Base-by-base conservation (phyloP, 2,329 filamentous ascomycete species). In the Onygenales sp. region DNA sequence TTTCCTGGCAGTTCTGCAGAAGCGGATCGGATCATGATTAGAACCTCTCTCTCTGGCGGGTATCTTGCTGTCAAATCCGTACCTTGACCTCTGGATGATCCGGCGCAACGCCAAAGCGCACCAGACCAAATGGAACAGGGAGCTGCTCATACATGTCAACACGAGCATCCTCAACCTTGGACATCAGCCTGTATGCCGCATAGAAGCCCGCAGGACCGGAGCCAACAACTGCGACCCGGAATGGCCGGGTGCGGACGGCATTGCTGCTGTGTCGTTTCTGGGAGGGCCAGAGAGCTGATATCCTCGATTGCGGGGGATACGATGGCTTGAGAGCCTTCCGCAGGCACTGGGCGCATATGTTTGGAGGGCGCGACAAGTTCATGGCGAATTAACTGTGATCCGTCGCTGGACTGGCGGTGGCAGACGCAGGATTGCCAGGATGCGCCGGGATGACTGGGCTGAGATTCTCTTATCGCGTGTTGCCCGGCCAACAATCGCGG, bases 41-140 rank as follows among this genome's bases (percentile, higher is more conserved):
- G 11, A 14, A 10, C n/a, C n/a, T 8, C 11, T 8, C 5, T 36
- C 33, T n/a, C 4, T 14, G 14, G n/a, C 14, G 7, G 8, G 7
- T 38, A 27, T 8, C n/a, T 8, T 9, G 6, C 13, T 38, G 32
- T 5, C 21, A 43, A 48, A 17, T 27, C 53, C 72, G 56, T 73
- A 93, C 89, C 82, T 98, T 98, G 60, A 98, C 93, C 73, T 98
- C 92, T 0, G 93, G 92, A 71, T 98, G 93, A 68, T 98, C 93
- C 5, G 93, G 93, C n/a, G 93, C 94, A 55, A 98, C 93, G 7
- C 93, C 93, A 65, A 93, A 95, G 53, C 93, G 80, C 49, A 95
- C 91, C 53, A 98, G 78, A 1, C 93, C 93, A 66, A 89, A 98
- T 0, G 93, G 93, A 3, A 95, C 90, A 0, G 93, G 93, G 41